Percentiles rank a stretch among this genome's conserved stretches.
Conservation (phyloP, 2,329 filamentous ascomycete genomes). For the Penicillium sp. region DNA sequence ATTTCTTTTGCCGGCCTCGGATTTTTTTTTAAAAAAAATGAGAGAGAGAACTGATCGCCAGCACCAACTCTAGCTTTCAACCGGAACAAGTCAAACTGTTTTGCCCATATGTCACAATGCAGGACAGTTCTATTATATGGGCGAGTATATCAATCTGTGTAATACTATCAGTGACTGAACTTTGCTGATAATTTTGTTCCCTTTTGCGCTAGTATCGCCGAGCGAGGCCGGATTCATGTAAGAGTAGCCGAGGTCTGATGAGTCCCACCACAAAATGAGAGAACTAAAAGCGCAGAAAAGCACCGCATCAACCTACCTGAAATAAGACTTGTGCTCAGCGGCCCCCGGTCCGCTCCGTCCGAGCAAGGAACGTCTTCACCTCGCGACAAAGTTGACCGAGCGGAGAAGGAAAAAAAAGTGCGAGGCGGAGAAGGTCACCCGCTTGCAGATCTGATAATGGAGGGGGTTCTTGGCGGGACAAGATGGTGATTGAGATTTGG, state of each 20-base stretch:
- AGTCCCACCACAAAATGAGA: not conserved
- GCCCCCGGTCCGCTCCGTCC: not conserved
- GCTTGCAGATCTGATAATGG: slow-evolving; percentile 29
- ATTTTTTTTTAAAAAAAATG: not conserved
- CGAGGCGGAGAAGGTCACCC: slow-evolving; percentile 17
- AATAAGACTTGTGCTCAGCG: not conserved
- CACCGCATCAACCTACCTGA: slow-evolving; percentile 14
- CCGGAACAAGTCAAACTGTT: not conserved
- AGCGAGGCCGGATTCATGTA: slow-evolving; percentile 3
- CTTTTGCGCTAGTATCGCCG: not conserved
- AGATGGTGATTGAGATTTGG: not conserved
- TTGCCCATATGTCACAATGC: not conserved
- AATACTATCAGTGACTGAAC: slow-evolving; percentile 8
- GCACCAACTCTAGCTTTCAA: not conserved
- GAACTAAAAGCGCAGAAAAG: not conserved
- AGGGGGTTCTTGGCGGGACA: slow-evolving; percentile 18
- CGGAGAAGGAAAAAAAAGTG: slow-evolving; percentile 7
- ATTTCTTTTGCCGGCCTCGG: slow-evolving; percentile 1
- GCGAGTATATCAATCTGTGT: slow-evolving; percentile 33
- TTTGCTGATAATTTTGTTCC: not conserved
- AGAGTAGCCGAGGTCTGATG: slow-evolving; percentile 14
- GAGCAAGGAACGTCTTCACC: not conserved
- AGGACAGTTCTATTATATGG: not conserved
- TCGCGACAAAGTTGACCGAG: slow-evolving; percentile 2
- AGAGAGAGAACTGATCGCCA: not conserved